phyloP scores from a whole-genome alignment of 192 early-diverging fungal genomes.

The Backusella macrospora region DNA sequence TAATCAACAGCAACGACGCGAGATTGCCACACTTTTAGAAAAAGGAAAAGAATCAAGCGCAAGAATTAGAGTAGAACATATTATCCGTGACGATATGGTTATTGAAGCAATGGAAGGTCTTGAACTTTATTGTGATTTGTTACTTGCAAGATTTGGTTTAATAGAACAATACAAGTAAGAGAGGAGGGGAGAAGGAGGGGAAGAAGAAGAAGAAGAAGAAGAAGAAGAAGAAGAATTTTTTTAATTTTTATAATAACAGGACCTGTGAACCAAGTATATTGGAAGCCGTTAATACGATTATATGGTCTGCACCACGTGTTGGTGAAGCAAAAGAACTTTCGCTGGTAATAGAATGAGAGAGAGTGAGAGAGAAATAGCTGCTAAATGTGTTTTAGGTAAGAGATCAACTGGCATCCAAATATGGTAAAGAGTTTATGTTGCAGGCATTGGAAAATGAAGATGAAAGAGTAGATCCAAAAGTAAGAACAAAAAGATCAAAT shows the following conservation, averaged over 20 bases:
- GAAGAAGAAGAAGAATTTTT: constrained; percentile 13
- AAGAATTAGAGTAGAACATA: constrained; percentile 84
- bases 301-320: constrained; percentile 87
- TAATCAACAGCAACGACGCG: constrained; percentile 75
- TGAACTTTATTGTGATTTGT: constrained; percentile 88
- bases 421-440: constrained; percentile 79
- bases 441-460: constrained; percentile 77
- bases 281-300: constrained; percentile 90
- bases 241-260: too few species aligned
- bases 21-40: constrained; percentile 83
- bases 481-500: constrained; percentile 32
- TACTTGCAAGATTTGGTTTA: constrained; percentile 87
- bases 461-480: constrained; percentile 75
- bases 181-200: not conserved
- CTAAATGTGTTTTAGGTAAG: constrained; percentile 51
- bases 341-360: constrained; percentile 36
- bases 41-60: constrained; percentile 86
- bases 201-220: not conserved
- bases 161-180: constrained; percentile 78
- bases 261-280: constrained; percentile 78
- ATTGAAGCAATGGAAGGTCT: constrained; percentile 93
- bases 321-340: constrained; percentile 82
- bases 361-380: not conserved
- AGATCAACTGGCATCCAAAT: constrained; percentile 81
- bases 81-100: constrained; percentile 93